A percentile compares a stretch with the other conserved stretches of the same genome.
phyloP scores from a whole-genome alignment of 2,329 filamentous ascomycete genomes.

The Rhinocladiella similis region DNA sequence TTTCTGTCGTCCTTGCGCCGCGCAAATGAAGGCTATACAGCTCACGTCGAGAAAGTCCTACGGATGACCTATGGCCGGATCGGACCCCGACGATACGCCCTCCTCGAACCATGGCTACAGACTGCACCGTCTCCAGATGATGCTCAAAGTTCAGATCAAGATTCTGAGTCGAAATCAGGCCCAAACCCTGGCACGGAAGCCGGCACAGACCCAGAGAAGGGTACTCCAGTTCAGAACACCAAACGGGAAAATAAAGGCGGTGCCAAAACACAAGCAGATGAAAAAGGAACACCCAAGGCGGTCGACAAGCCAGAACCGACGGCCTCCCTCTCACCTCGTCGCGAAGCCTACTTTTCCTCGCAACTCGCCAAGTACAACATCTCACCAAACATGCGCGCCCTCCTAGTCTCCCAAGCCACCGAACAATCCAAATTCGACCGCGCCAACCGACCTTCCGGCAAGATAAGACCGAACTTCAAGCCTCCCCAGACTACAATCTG shows the following conservation, averaged over 20 bases:
- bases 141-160: neutral
- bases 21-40: slow-evolving; percentile 58
- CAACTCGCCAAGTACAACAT: slow-evolving; percentile 37
- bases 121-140: too few relatives aligned
- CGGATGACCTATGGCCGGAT: slow-evolving; percentile 58
- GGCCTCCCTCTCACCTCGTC: neutral
- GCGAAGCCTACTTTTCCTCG: neutral
- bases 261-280: too few relatives aligned
- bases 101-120: slow-evolving; percentile 37
- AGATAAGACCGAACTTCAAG: slow-evolving; percentile 29
- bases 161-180: too few relatives aligned
- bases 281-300: too few relatives aligned
- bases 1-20: slow-evolving; percentile 47
- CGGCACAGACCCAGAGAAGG: too few relatives aligned
- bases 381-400: slow-evolving; percentile 33
- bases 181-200: too few relatives aligned
- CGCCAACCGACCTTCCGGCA: slow-evolving; percentile 31
- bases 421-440: slow-evolving; percentile 32
- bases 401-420: slow-evolving; percentile 38
- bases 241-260: too few relatives aligned
- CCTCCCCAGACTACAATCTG: slow-evolving; percentile 40
- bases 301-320: too few relatives aligned
- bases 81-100: slow-evolving; percentile 52
- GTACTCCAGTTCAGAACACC: too few relatives aligned
- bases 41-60: slow-evolving; percentile 54